Evolutionary conservation across 129 eudicot genomes (phyloP).

Genomic region (Flaveria brownii): DNA sequence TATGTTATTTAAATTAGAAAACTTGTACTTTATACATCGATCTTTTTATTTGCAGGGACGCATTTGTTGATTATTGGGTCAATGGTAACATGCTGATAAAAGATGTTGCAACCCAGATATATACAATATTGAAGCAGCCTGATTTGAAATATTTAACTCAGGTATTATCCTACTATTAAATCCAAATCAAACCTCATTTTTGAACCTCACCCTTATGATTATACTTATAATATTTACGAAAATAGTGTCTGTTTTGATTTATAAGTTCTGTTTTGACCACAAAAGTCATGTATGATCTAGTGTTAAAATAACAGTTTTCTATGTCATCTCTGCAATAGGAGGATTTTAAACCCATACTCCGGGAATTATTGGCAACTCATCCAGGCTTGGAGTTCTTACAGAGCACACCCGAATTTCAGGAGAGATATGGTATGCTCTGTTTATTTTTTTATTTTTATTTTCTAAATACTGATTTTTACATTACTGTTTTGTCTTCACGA

Average conservation of each 20-base stretch:
- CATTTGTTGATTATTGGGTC: conserved; percentile 90
- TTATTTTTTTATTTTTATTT: background rate
- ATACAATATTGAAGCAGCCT: conserved; percentile 75
- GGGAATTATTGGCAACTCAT: conserved; percentile 87
- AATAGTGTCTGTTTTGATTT: background rate
- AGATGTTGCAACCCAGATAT: conserved; percentile 76
- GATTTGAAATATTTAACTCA: conserved; percentile 63
- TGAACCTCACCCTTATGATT: background rate
- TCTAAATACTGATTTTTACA: background rate
- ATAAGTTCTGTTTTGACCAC: background rate
- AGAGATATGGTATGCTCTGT: conserved; percentile 72
- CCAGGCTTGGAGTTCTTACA: conserved; percentile 94
- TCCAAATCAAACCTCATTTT: conserved; percentile 1
- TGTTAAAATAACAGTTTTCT: background rate
- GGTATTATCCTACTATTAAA: conserved; percentile 39
- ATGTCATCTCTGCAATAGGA: conserved; percentile 47
- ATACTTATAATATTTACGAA: background rate
- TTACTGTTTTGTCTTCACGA: background rate
- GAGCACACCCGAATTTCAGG: conserved; percentile 95
- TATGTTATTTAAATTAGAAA: background rate
- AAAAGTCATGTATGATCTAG: background rate
- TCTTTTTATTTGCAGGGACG: conserved; percentile 55
- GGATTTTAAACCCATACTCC: conserved; percentile 87
- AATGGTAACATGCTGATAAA: conserved; percentile 75
- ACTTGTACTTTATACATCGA: background rate